Evolutionary conservation across 2,329 filamentous ascomycete species (phyloP), one percentile per base, ranked within the genome.

Genomic region (Rhynchosporium secalis): DNA sequence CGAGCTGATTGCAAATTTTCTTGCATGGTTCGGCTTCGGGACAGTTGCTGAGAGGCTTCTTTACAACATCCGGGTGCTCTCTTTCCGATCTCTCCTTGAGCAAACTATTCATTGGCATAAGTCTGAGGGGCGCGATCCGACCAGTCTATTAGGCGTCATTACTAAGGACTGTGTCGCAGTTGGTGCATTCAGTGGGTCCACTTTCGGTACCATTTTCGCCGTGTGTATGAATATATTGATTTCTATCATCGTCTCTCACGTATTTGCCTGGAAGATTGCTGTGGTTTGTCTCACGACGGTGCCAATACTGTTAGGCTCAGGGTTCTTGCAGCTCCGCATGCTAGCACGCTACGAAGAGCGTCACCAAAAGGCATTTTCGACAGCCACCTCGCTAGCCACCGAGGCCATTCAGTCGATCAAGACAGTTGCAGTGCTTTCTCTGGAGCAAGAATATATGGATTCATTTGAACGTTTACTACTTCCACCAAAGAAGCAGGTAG

Each of bases 201-300:
- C 89, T 46, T 79, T 91, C 60, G 87, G 88, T 7, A 88, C 85
- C 0, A 76, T 89, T 36, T 85, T 90, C 65, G 86, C 87, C 0
- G 88, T 90, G 26, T 69, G 81, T 4, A 81, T 91, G 66, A 91
- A 89, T 73, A 84, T 91, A 41, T 67, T 90, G 6, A 83, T 82
- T 0, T 87, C 86, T 1, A 86, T 92, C 58, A 82, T 88, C 43
- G 72, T 91, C 12, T 85, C 88, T 0, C 86, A 89, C 65, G 84
- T 90, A 49, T 79, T 92, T 56, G 86, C 86, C 3, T 92, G 89
- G 89, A 88, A 84, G 71, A 90, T 92, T 62, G 88, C 88, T 0
- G 73, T 92, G 10, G 88, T 62, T 12, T 51, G 41, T 28, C 46
- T 62, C 29, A 28, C 29, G 48, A 62, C 60, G 4, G 26, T 52